Base-by-base conservation (phyloP, 2,329 filamentous ascomycete genomes). In the Pseudopyrenochaeta lycopersici region DNA sequence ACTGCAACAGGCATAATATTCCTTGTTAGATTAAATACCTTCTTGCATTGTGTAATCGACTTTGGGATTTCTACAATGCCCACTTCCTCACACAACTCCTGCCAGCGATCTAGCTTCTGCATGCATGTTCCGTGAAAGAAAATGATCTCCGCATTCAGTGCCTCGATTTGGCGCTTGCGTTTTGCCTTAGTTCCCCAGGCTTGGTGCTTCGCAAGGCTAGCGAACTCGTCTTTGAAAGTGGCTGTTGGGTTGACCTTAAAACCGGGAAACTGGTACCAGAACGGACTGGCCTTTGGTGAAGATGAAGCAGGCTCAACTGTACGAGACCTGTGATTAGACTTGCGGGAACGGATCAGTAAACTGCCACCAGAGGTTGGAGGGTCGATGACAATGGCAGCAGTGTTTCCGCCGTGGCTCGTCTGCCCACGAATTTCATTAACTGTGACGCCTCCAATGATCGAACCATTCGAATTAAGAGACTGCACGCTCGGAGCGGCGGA, bases 1-100 rank as follows among this genome's bases (percentile, higher is more conserved):
- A 3, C n/a, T 15, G 18, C n/a, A 4, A 17, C 14, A 17, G 18
- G 18, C 7, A 3, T 36, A 11, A 17, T 4, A 7, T 9, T 10
- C 15, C 5, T 10, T 10, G 7, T n/a, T 36, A 47, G n/a, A 10
- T 15, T 39, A 38, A 49, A 30, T 41, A 70, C 69, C 61, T 66
- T 70, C 49, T 58, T 66, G 45, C 67, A 72, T 43, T 70, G 46
- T 2, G 52, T 68, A 36, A 73, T 58, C 0, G 68, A 66, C 0
- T 17, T 31, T 0, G 63, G 63, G 1, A 60, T 52, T 3, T 58
- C 44, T 6, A 56, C 46, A 11, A 72, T 54, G 20, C 58, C 61
- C 17, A 69, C 52, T 15, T 72, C 63, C 2, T 45, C 32, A 42
- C 71, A 74, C 2, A 73, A 49, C 12, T 64, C 51, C 42, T 70